A percentile compares a stretch with the other conserved stretches of the same genome.
These are phyloP conservation scores for Lactarius quietus DNA, from an alignment of 768 basidiomycete species.

Conservation along the genomic window DNA sequence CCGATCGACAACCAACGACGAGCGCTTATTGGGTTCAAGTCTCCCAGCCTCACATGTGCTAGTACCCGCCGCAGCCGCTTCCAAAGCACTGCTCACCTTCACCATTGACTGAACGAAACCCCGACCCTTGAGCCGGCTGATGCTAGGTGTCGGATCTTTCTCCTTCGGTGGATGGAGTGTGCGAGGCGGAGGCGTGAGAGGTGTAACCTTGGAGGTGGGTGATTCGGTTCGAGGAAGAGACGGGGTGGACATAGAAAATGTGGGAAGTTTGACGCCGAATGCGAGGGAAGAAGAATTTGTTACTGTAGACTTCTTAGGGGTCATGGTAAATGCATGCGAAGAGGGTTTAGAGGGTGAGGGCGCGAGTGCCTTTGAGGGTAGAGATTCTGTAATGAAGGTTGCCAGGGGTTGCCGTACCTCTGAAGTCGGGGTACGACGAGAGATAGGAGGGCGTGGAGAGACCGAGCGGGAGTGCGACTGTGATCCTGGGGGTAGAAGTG, in stretches of 20 bases:
- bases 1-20: slow-evolving; percentile 14
- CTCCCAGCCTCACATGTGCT: slow-evolving; percentile 28
- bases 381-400: background rate
- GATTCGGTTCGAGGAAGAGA: slow-evolving; percentile 53
- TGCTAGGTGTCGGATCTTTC: slow-evolving; percentile 78
- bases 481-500: background rate
- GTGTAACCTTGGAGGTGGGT: slow-evolving; percentile 46
- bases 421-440: slow-evolving; percentile 8
- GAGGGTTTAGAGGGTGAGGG: slow-evolving; percentile 21
- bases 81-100: slow-evolving; percentile 57
- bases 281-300: slow-evolving; percentile 33
- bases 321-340: slow-evolving; percentile 16
- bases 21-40: slow-evolving; percentile 4
- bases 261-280: slow-evolving; percentile 24
- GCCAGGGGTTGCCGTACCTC: background rate
- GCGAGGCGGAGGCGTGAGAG: slow-evolving; percentile 46
- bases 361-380: slow-evolving; percentile 13
- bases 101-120: slow-evolving; percentile 86
- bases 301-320: slow-evolving; percentile 30
- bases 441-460: slow-evolving; percentile 4
- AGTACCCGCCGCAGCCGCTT: slow-evolving; percentile 35
- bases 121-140: slow-evolving; percentile 77
- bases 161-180: slow-evolving; percentile 51
- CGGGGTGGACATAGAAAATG: slow-evolving; percentile 26
- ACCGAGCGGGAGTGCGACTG: slow-evolving; percentile 1